Percentiles rank a stretch among this genome's conserved stretches.
phyloP scores from a whole-genome alignment of 148 eudicot genomes.

The Hydrangea macrophylla region DNA sequence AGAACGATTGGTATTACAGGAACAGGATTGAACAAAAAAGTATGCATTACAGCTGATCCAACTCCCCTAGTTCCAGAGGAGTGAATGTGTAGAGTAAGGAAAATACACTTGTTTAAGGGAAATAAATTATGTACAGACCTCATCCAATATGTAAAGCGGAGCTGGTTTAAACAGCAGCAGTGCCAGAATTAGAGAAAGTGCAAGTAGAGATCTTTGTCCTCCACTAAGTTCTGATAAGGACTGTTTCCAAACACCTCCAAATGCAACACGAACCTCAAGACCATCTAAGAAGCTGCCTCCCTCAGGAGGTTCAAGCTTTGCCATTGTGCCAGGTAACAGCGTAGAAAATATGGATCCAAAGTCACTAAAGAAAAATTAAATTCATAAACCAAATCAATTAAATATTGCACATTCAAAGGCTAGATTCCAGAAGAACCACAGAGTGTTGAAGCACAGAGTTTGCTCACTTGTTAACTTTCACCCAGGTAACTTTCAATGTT shows the following conservation, averaged over 20 bases:
- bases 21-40: no score
- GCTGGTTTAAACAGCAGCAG: constrained; percentile 97
- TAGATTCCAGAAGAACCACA: background rate
- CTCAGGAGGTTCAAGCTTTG: constrained; percentile 95
- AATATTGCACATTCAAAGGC: background rate
- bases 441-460: background rate
- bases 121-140: constrained; percentile 47
- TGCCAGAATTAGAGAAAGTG: constrained; percentile 88
- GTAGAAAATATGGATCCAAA: constrained; percentile 97
- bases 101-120: background rate
- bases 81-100: background rate
- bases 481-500: constrained; percentile 93
- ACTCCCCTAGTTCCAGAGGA: background rate
- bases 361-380: constrained; percentile 53
- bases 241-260: constrained; percentile 98
- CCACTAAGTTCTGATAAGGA: constrained; percentile 97
- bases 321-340: constrained; percentile 92
- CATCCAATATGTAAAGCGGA: constrained; percentile 93
- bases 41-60: background rate
- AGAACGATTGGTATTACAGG: no score
- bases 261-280: constrained; percentile 96
- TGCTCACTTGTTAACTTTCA: constrained; percentile 78
- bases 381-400: background rate
- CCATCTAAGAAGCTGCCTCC: constrained; percentile 94
- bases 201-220: constrained; percentile 93